Base-by-base conservation (phyloP, 257 asterid species). In the Thymus quinquecostatus region DNA sequence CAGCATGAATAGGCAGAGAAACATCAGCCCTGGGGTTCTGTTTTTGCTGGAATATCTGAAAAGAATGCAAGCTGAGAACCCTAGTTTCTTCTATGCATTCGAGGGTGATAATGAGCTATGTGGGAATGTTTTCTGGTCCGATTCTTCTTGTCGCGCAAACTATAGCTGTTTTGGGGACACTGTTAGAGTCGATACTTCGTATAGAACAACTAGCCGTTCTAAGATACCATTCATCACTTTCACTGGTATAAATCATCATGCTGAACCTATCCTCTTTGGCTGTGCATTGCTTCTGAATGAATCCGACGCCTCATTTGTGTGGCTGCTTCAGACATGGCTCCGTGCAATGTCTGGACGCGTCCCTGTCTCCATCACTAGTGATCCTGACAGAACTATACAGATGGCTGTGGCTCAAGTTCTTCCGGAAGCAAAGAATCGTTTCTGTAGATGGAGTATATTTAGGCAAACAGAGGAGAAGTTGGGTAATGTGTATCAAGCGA, bases 211-310 rank as follows among this genome's bases (percentile, higher is more conserved):
- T 8, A 70, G 78, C 57, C 77, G 78, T 34, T 77, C 72, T 51
- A 83, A 67, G 62, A 76, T 87, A 2, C 98, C 97, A 1, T 82
- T 93, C 44, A 79, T 86, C 53, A 78, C 92, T 8, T 87, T 90
- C 82, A 84, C 92, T 6, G 97, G 98, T 77, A 65, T 90, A 69
- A 93, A 93, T 57, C 98, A 93, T 74, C 98, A 93, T 70, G 88
- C 86, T 1, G 96, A 88, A 38, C 98, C 97, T 8, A 78, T 87
- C 33, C 88, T 90, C 36, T 88, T 93, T 76, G 98, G 96, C 1
- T 86, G 92, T 72, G 97, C 96, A 2, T 80, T 93, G 78, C 78
- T 93, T 72, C 70, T 90, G 45, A 82, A 85, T 49, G 93, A 83
- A 69, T 75, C 89, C 1, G 90, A 88, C 7, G 70, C 68, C 69